These are phyloP conservation scores for Epithemia pelagica DNA, from an alignment of 108 stramenopile species.

Conservation along the genomic window DNA sequence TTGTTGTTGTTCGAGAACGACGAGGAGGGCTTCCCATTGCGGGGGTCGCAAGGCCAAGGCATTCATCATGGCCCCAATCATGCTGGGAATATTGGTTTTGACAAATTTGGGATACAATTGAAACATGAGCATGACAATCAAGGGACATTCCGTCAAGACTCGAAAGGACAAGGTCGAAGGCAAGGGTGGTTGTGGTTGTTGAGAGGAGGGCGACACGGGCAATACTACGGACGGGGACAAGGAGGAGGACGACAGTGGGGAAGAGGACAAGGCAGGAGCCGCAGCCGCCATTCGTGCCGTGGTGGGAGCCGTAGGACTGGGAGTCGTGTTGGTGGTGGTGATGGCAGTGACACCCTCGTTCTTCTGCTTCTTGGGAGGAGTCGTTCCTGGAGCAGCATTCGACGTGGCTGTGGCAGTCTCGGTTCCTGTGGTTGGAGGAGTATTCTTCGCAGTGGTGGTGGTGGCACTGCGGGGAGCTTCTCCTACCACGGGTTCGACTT, in stretches of 20 bases:
- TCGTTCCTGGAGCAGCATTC: too few relatives aligned
- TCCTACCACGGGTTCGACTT: too few relatives aligned
- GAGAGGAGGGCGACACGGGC: constrained; percentile 4
- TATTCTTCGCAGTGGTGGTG: neutral
- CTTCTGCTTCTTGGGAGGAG: too few relatives aligned
- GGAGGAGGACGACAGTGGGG: neutral
- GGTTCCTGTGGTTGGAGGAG: neutral
- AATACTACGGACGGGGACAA: neutral
- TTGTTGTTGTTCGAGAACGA: neutral
- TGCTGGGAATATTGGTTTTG: constrained; percentile 64
- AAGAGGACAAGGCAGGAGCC: neutral
- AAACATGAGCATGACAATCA: constrained; percentile 89
- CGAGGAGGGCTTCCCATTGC: constrained; percentile 16
- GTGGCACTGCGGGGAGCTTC: too few relatives aligned
- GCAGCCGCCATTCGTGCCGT: too few relatives aligned
- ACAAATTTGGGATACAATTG: constrained; percentile 86
- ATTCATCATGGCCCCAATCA: constrained; percentile 87
- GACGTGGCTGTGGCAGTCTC: neutral
- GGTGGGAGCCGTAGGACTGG: neutral
- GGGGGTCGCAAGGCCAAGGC: constrained; percentile 74
- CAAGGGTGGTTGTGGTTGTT: constrained; percentile 19
- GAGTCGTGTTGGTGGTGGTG: constrained; percentile 1
- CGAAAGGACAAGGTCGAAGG: constrained; percentile 65
- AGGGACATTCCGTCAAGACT: constrained; percentile 86
- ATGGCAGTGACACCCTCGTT: too few relatives aligned